Conservation (phyloP, 2,329 filamentous ascomycete genomes). For the Helminthosporium solani region DNA sequence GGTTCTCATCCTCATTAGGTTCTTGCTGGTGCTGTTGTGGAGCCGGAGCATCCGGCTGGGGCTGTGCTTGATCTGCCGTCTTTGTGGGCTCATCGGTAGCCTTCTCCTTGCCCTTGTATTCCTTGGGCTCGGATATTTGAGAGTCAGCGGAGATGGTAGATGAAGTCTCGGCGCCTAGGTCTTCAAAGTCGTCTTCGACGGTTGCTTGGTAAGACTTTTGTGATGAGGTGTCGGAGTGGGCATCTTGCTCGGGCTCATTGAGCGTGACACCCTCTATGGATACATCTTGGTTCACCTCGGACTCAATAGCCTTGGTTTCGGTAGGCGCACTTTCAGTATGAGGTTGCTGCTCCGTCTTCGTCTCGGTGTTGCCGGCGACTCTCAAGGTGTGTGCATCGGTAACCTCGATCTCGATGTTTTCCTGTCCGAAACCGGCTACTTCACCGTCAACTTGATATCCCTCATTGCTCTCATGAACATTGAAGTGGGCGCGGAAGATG, state of each 20-base stretch:
- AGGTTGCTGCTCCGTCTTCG: slow-evolving; percentile 14
- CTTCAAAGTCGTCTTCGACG: slow-evolving; percentile 41
- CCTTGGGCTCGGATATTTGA: slow-evolving; percentile 17
- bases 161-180: slow-evolving; percentile 34
- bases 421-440: slow-evolving; percentile 34
- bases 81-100: slow-evolving; percentile 20
- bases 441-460: slow-evolving; percentile 37
- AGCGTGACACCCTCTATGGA: slow-evolving; percentile 23
- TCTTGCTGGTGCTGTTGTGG: slow-evolving; percentile 16
- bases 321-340: slow-evolving; percentile 6
- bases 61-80: slow-evolving; percentile 13
- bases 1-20: slow-evolving; percentile 30
- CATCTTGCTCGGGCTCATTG: slow-evolving; percentile 18
- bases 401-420: slow-evolving; percentile 39
- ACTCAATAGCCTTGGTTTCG: slow-evolving; percentile 7
- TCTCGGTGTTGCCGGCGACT: slow-evolving; percentile 32
- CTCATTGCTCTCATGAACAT: slow-evolving; percentile 29
- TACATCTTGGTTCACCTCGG: slow-evolving; percentile 8
- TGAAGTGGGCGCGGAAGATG: slow-evolving; percentile 31
- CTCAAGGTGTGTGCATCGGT: slow-evolving; percentile 37
- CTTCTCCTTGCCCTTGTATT: slow-evolving; percentile 34
- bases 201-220: slow-evolving; percentile 40
- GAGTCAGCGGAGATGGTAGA: slow-evolving; percentile 27
- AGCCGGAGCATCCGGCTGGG: slow-evolving; percentile 20
- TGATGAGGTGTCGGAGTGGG: slow-evolving; percentile 29